Evolutionary conservation across 1,284 basidiomycete genomes (phyloP).

Genomic region (Inonotus hispidus): DNA sequence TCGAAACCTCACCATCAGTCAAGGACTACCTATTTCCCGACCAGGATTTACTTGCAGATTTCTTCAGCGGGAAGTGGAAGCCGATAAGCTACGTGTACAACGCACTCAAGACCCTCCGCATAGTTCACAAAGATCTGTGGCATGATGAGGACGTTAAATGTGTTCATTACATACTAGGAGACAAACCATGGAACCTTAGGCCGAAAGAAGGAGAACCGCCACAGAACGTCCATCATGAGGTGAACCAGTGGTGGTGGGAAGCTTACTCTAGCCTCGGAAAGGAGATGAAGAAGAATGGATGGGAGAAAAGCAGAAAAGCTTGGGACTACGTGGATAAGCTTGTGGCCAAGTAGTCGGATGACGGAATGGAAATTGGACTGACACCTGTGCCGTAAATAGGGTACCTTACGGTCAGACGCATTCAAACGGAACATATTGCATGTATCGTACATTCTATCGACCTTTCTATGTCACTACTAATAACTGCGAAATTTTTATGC

Average conservation of each 20-base stretch:
- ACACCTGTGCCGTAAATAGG: background rate
- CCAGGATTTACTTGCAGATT: conserved; percentile 84
- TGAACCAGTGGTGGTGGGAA: conserved; percentile 77
- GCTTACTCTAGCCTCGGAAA: conserved; percentile 38
- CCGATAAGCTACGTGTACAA: conserved; percentile 83
- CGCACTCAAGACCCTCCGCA: conserved; percentile 73
- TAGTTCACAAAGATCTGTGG: conserved; percentile 71
- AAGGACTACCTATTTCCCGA: conserved; percentile 80
- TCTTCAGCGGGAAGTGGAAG: conserved; percentile 72
- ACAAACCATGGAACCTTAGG: conserved; percentile 71
- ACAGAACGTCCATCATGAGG: conserved; percentile 40
- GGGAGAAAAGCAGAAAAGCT: conserved; percentile 38
- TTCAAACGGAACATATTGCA: background rate
- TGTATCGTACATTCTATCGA: background rate
- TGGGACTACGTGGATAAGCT: conserved; percentile 11
- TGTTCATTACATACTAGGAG: conserved; percentile 68
- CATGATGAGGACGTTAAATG: conserved; percentile 71
- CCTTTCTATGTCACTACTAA: background rate
- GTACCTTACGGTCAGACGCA: background rate
- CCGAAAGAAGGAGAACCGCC: conserved; percentile 27
- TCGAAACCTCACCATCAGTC: conserved; percentile 67
- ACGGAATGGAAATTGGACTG: background rate
- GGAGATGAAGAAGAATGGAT: conserved; percentile 48
- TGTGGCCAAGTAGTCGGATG: conserved; percentile 7
- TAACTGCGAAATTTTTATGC: conserved; percentile 31